Evolutionary conservation across 176 grass and related monocot species (phyloP), one percentile per base, ranked within the genome.

Genomic region (Carex myosuroides): DNA sequence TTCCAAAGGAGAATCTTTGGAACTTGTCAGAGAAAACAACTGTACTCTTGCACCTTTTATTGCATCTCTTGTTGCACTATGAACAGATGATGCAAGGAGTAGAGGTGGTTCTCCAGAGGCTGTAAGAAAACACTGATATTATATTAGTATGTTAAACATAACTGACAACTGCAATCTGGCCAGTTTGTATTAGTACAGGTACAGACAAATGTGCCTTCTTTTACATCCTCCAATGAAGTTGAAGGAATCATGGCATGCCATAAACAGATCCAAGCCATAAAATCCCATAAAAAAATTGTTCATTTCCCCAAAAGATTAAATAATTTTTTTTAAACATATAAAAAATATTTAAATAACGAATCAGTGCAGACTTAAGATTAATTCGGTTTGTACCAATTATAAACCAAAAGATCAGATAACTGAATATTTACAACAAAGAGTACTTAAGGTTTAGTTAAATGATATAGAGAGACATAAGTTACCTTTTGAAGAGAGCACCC

Each of bases 401-500:
- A 26, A n/a, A 75, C 44, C 70, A 53, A 22, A 53, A 26, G 42
- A 54, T 52, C 20, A 52, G 12, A 22, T 52, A 75, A 75, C n/a
- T 75, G 4, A 14, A 75, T 53, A 52, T 26, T 60, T 60, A 59
- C 57, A 4, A 7, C 33, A 42, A n/a, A 26, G 3, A 52, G n/a
- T 65, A 65, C 20, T 74, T 14, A 29, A 75, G 21, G 30, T 35
- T 68, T 68, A 68, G 11, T 53, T 53, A 3, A 75, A 29, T 53
- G 70, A 75, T 20, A 52, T 74, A 52, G 68, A 20, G 58, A 50
- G 8, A 53, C 9, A 79, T 70, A 30, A n/a, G 39, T 57, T 83
- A 98, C 96, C 92, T 95, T 98, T 93, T 13, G 96, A 98, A 82
- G 96, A 95, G 71, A 98, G 93, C 70, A 98, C 88, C 55, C 91